Percentiles rank a stretch among this genome's conserved stretches.
phyloP scores from a whole-genome alignment of 1,284 basidiomycete species.

The Salmacisia buchloeana region DNA sequence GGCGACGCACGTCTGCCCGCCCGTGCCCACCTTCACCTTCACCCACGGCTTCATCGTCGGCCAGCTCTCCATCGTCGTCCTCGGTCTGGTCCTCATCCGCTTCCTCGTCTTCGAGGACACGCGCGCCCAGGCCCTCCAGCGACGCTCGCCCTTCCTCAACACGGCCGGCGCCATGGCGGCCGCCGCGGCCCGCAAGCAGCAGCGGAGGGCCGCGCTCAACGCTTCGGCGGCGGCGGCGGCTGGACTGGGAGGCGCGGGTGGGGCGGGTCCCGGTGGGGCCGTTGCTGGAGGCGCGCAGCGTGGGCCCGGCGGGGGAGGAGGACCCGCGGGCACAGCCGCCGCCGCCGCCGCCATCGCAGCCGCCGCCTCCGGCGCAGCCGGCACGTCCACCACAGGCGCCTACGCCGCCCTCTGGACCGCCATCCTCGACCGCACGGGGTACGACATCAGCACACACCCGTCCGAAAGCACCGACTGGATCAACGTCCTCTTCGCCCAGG shows the following conservation, averaged over 20 bases:
- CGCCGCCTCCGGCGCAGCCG: not conserved
- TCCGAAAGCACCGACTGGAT: constrained; percentile 59
- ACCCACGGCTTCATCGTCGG: constrained; percentile 58
- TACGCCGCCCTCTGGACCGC: constrained; percentile 3
- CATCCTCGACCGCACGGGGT: constrained; percentile 54
- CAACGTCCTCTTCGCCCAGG: constrained; percentile 58
- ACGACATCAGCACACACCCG: constrained; percentile 57
- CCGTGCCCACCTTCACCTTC: constrained; percentile 49
- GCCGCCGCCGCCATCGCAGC: not conserved
- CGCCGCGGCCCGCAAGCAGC: constrained; percentile 3
- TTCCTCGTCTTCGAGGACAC: constrained; percentile 58
- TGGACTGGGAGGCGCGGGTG: not conserved
- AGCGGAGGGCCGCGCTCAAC: constrained; percentile 3
- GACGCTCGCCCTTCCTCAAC: constrained; percentile 27
- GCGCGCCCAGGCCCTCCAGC: constrained; percentile 43
- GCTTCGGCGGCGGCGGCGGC: too few relatives aligned
- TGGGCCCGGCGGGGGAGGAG: not conserved
- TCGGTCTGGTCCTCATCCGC: constrained; percentile 48
- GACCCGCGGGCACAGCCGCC: not conserved
- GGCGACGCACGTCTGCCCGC: too few relatives aligned
- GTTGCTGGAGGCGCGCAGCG: not conserved
- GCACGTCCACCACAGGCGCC: not conserved
- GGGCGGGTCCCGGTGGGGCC: not conserved
- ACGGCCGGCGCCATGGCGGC: not conserved
- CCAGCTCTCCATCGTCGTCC: constrained; percentile 53